Evolutionary conservation across 441 rosid species (phyloP), one percentile per base, ranked within the genome.

Genomic region (Arabidopsis hybrid): DNA sequence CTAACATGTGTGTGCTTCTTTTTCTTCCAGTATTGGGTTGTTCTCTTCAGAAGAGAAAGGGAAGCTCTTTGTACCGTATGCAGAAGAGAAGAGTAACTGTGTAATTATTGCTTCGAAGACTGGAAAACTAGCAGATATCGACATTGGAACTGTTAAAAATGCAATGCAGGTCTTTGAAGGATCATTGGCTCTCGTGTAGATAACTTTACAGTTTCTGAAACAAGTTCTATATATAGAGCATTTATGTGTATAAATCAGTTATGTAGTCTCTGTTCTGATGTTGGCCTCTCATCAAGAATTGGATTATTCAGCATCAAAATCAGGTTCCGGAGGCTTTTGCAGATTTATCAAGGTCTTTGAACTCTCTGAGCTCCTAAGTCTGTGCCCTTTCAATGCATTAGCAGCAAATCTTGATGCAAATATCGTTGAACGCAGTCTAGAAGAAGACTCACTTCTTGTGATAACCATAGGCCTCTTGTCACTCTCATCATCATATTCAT

Each of bases 301-400:
- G 7, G 49, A 61, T 60, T 53, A 77, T n/a, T 73, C 75, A 71
- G 65, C 65, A 65, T 62, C 72, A 67, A 95, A 95, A 76, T 92
- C 96, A 53, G 97, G 97, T 74, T 95, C 95, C 0, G 87, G 39
- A 6, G 97, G 99, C 82, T 91, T 92, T 82, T 82, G 92, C 78
- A 89, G 82, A 45, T 80, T 88, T 13, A 78, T 52, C 78, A 91
- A 76, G 53, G 76, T 74, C 52, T 39, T 56, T 13, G 85, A 62
- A 68, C 82, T 76, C 34, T 62, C 51, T 12, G 69, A 40, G 50
- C 67, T 69, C 65, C 87, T 81, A 32, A 60, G 60, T 73, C 77
- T 85, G 45, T 84, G 85, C 6, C 83, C 83, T 36, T 83, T 84
- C 66, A 91, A 85, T 47, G 95, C 91, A 76, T 87, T 92, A 26